Evolutionary conservation across 1,139 yeast species (phyloP).

Genomic region (Candida labiduridarum): DNA sequence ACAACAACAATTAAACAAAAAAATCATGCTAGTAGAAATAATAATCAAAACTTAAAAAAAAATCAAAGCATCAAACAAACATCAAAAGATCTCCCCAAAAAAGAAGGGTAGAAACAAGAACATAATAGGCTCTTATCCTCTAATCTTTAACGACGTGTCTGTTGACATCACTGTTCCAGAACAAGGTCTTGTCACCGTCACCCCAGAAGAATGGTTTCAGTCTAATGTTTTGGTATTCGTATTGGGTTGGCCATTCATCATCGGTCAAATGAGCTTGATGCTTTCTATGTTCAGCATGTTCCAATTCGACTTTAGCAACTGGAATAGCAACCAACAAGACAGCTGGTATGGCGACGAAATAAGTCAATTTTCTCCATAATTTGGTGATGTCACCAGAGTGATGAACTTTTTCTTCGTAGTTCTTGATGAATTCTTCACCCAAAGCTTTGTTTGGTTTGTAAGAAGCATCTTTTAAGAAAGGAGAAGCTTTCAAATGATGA

Average conservation of each 20-base stretch:
- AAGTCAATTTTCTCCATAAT: conserved; percentile 85
- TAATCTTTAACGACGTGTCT: conserved; percentile 56
- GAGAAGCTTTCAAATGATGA: conserved; percentile 37
- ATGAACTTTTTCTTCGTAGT: conserved; percentile 61
- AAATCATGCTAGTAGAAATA: neutral
- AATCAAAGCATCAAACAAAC: conserved; percentile 1
- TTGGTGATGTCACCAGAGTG: conserved; percentile 78
- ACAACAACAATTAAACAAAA: neutral
- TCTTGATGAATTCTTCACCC: conserved; percentile 46
- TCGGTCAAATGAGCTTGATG: conserved; percentile 78
- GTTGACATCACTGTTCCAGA: conserved; percentile 94
- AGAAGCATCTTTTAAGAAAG: conserved; percentile 43
- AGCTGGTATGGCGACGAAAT: conserved; percentile 81
- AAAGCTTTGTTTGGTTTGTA: conserved; percentile 42
- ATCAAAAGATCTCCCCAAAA: neutral
- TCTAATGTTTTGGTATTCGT: conserved; percentile 90
- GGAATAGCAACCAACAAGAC: conserved; percentile 75
- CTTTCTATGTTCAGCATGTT: conserved; percentile 88
- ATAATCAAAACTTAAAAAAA: neutral
- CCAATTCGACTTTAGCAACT: conserved; percentile 77
- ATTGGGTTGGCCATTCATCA: conserved; percentile 90
- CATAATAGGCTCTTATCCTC: neutral
- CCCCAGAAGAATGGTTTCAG: conserved; percentile 94
- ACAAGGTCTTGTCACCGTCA: conserved; percentile 94
- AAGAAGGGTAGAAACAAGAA: neutral